Percentiles rank a stretch among this genome's conserved stretches.
phyloP scores from a whole-genome alignment of 139 green algal species.

The Astrephomene gubernaculifera region DNA sequence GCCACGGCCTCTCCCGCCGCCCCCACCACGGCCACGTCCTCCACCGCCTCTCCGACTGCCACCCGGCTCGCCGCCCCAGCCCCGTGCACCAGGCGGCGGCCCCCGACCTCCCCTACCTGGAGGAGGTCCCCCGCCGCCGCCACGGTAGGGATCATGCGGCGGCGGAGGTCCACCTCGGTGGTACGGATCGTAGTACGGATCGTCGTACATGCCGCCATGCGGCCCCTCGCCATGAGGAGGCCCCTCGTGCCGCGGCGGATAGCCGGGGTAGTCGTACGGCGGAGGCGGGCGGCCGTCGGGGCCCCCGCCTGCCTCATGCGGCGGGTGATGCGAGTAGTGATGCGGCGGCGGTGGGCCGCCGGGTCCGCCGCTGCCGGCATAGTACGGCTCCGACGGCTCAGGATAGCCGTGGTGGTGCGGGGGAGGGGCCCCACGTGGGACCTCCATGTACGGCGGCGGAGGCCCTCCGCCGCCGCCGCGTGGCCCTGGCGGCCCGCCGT shows the following conservation, averaged over 20 bases:
- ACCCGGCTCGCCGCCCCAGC: background rate
- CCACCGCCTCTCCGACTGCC: background rate
- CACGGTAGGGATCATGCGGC: conserved; percentile 9
- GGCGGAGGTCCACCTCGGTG: background rate
- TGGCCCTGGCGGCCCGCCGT: background rate
- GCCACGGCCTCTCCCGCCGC: background rate
- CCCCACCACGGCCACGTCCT: background rate
- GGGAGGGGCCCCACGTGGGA: background rate
- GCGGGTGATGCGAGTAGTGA: background rate
- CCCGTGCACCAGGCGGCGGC: background rate
- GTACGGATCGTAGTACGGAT: background rate
- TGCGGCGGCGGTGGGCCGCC: conserved; percentile 20
- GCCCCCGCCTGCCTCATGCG: too few species aligned
- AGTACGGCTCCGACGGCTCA: background rate
- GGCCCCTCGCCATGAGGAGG: too few species aligned
- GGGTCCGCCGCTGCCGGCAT: background rate
- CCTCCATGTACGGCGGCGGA: background rate
- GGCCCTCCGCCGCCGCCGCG: background rate
- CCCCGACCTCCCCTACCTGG: background rate
- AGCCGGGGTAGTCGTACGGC: too few species aligned
- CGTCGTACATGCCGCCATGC: background rate
- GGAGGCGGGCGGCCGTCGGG: background rate
- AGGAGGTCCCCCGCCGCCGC: background rate
- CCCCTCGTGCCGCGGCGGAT: too few species aligned
- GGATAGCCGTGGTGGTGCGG: background rate